A percentile compares a stretch with the other conserved stretches of the same genome.
phyloP scores from a whole-genome alignment of 139 green algal species.

The Volvox africanus region DNA sequence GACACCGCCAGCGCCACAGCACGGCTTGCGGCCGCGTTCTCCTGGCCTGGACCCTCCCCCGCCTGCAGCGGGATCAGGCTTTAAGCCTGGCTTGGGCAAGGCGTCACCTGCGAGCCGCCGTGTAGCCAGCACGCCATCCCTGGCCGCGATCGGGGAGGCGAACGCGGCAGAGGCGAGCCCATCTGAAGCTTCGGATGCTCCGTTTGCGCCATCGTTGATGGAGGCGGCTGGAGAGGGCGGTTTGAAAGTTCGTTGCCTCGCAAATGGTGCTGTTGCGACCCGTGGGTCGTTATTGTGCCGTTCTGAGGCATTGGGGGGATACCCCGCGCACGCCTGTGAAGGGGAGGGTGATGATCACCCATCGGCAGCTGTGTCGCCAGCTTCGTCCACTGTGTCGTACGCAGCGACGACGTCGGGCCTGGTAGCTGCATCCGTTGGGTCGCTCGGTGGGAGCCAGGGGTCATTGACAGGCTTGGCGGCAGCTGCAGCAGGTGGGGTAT shows the following conservation, averaged over 20 bases:
- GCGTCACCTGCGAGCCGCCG: not conserved
- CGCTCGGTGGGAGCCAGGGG: not conserved
- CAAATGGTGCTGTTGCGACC: not conserved
- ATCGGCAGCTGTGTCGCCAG: not conserved
- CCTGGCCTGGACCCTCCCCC: not conserved
- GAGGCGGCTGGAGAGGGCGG: not conserved
- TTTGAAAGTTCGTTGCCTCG: not conserved
- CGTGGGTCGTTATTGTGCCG: not conserved
- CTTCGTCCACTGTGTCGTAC: conserved; percentile 13
- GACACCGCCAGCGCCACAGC: not conserved
- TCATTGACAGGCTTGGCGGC: not conserved
- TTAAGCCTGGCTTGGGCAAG: too few species aligned
- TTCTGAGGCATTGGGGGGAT: not conserved
- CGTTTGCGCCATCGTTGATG: not conserved
- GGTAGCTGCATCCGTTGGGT: not conserved
- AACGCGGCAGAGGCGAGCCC: not conserved
- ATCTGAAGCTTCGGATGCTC: not conserved
- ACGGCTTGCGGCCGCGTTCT: not conserved
- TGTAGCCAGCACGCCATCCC: not conserved
- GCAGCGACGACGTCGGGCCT: not conserved
- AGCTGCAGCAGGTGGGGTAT: not conserved
- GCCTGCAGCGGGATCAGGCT: not conserved
- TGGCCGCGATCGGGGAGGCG: not conserved
- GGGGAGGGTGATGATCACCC: not conserved
- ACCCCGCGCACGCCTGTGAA: not conserved